A percentile compares a stretch with the other conserved stretches of the same genome.
Evolutionary conservation across 176 grass and related monocot species (phyloP).

Genomic region (Carex littledalei): DNA sequence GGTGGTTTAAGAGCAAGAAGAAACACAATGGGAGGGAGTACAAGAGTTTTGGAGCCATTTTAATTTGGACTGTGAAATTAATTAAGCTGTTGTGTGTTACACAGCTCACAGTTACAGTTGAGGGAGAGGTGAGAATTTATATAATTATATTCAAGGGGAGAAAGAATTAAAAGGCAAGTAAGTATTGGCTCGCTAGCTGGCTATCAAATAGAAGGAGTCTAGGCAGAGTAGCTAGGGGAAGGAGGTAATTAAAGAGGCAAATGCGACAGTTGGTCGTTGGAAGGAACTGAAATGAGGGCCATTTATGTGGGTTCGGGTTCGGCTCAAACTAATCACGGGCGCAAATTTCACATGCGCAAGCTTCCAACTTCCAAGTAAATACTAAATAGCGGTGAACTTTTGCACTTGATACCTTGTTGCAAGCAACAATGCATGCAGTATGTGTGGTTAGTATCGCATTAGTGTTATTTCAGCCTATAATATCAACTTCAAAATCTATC

Average conservation of each 20-base stretch:
- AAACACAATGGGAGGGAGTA: background rate
- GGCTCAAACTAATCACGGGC: background rate
- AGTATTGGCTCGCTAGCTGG: too few species aligned
- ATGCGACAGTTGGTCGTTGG: conserved; percentile 46
- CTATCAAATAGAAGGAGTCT: background rate
- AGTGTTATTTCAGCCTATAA: too few species aligned
- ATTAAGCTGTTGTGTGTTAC: conserved; percentile 18
- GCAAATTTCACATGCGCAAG: conserved; percentile 2
- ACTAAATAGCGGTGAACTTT: background rate
- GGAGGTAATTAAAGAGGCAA: background rate
- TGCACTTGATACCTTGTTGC: background rate
- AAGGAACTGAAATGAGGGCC: conserved; percentile 35
- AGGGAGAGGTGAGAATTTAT: conserved; percentile 27
- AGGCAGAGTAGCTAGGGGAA: background rate
- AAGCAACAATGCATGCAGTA: background rate
- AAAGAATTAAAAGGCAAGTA: background rate
- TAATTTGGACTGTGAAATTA: conserved; percentile 11
- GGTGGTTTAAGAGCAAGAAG: background rate
- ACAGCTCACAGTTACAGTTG: background rate
- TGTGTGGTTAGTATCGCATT: background rate
- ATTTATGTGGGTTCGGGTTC: conserved; percentile 7
- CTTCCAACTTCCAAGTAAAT: background rate
- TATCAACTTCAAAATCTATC: too few species aligned
- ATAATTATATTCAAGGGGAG: background rate
- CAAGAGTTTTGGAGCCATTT: background rate